Evolutionary conservation across 495 filamentous ascomycete species (phyloP), one percentile per base, ranked within the genome.

Genomic region (Penicillium bialowiezense): DNA sequence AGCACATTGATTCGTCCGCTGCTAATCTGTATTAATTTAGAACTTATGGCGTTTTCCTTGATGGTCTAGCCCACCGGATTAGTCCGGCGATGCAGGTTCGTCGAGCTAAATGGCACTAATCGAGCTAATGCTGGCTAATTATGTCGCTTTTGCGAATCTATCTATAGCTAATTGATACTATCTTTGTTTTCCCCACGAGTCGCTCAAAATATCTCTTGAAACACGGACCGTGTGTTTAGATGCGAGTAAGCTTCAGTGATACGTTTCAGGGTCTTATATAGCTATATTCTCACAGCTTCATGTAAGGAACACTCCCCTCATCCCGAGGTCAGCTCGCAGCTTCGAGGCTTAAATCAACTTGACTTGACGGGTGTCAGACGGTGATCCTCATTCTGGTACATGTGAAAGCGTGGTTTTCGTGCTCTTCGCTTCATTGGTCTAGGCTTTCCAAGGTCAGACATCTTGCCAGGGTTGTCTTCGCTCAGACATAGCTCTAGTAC

Each of bases 151-250:
- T 3, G 9, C 9, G 18, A 44, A 46, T 58, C 61, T 64, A 64
- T 59, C 61, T 59, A 63, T 63, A 63, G 59, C 44, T 40, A 58
- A 56, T 56, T 58, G 47, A 39, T 50, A 47, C 58, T 60, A 58
- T 58, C 48, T 57, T 60, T 53, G 48, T 37, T 38, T 41, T 45
- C 2, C n/a, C 21, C 35, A 36, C 26, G 19, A 40, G 20, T 18
- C 48, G 39, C 58, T 54, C 51, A 57, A 51, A 54, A 51, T 52
- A 60, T 44, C 51, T 28, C 21, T 32, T 59, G 61, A 64, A 62
- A 62, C 61, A 54, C 44, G 52, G 55, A 52, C 50, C 51, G 24
- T 51, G 45, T 55, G 54, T 46, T 54, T 45, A n/a, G 19, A 26
- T 28, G 20, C 10, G 41, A 49, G 15, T 38, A 54, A 55, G 57